Evolutionary conservation across 495 filamentous ascomycete species (phyloP), one percentile per base, ranked within the genome.

Genomic region (Astrothelium macrocarpum): DNA sequence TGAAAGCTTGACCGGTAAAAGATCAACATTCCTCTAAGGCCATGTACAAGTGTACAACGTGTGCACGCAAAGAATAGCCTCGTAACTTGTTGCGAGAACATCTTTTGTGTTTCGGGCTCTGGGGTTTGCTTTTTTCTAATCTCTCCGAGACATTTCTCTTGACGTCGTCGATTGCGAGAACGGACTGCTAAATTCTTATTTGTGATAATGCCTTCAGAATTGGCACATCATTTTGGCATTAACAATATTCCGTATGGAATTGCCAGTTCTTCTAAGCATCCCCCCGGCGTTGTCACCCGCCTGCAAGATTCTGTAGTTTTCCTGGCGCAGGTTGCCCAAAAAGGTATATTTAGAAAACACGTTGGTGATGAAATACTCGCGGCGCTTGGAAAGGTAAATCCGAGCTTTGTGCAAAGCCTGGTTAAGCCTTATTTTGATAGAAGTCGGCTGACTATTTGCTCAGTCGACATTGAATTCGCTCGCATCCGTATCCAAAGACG

Each of bases 161-260:
- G 18, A 20, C 43, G 3, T 49, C 3, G 9, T 49, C 10, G 43
- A 20, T 3, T 49, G 18, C 43, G n/a, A 3, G 10, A 20, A 3
- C 43, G n/a, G 18, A 20, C n/a, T 49, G n/a, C 2, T 28, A 56
- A 0, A n/a, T 11, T 28, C 25, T 20, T 5, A 29, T 28, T 56
- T 25, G 25, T 29, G 25, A 29, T 11, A 9, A 56, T 56, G 49
- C 23, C 49, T 29, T 56, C 49, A 29, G 25, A 56, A 25, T 56
- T 28, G 11, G 49, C 49, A 28, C 49, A 56, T 29, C 65, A 67
- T 42, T 67, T 67, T 42, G 65, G 65, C 23, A 58, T 67, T 32
- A 36, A 59, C 14, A 67, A 67, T 31, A 67, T 67, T 25, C 65
- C 65, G 12, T 67, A 64, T 36, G 65, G 65, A 46, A 62, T 67